A percentile compares a stretch with the other conserved stretches of the same genome.
These are phyloP conservation scores for Aspergillus nidulans DNA, from an alignment of 495 filamentous ascomycete genomes.

Conservation along the genomic window DNA sequence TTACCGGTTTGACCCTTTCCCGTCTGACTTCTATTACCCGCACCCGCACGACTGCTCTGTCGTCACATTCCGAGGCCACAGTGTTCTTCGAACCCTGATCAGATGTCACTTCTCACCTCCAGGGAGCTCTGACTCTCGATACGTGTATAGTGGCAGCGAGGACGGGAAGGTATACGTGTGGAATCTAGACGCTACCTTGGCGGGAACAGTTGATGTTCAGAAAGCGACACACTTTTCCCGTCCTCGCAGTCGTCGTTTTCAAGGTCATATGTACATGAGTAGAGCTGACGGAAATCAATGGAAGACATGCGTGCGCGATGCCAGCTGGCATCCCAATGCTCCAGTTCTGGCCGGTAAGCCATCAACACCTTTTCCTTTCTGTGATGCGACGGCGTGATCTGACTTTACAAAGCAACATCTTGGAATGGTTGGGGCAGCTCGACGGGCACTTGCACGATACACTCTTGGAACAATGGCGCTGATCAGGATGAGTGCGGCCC, in stretches of 20 bases:
- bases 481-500: constrained; percentile 63
- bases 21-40: constrained; percentile 61
- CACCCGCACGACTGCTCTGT: constrained; percentile 87
- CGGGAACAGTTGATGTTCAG: constrained; percentile 72
- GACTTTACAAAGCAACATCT: constrained; percentile 57
- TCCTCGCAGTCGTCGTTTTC: constrained; percentile 46
- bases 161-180: constrained; percentile 88
- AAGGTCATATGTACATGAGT: constrained; percentile 13
- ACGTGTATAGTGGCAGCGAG: constrained; percentile 85
- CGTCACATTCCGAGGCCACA: constrained; percentile 89
- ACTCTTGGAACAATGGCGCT: constrained; percentile 67
- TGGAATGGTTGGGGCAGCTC: constrained; percentile 72
- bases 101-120: constrained; percentile 94
- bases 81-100: constrained; percentile 83
- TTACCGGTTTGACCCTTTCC: constrained; percentile 72
- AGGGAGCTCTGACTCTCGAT: constrained; percentile 80
- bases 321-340: constrained; percentile 89
- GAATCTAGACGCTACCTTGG: constrained; percentile 90
- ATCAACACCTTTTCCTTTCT: background rate
- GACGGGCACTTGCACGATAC: constrained; percentile 68
- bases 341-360: constrained; percentile 79
- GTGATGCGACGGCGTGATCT: constrained; percentile 3
- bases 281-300: constrained; percentile 44
- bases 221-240: constrained; percentile 57
- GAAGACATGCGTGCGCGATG: constrained; percentile 86